These are phyloP conservation scores for Fraxinus greggii DNA, from an alignment of 305 asterid genomes.

Conservation along the genomic window DNA sequence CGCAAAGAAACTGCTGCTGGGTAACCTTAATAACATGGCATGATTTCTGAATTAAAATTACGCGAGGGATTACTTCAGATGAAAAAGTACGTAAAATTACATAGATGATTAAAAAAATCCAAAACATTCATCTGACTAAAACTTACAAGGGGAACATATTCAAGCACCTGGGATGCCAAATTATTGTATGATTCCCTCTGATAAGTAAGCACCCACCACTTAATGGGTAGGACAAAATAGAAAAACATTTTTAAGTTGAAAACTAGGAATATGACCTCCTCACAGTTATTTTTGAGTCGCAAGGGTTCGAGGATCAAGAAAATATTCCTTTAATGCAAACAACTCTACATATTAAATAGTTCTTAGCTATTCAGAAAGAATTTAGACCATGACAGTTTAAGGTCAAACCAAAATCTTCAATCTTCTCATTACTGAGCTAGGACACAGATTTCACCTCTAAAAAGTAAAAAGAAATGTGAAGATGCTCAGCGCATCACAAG, in stretches of 20 bases:
- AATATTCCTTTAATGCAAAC: background rate
- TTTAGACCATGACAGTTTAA: background rate
- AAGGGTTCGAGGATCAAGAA: background rate
- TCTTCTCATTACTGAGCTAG: background rate
- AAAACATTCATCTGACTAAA: background rate
- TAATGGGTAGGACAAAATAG: background rate
- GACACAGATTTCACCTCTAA: background rate
- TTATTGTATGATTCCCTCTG: background rate
- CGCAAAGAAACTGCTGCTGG: background rate
- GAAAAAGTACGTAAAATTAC: background rate
- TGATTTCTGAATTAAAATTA: background rate
- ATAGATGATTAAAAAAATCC: background rate
- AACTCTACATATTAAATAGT: background rate
- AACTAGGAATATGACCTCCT: background rate
- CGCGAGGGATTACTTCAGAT: background rate
- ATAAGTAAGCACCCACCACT: background rate
- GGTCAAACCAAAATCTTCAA: background rate
- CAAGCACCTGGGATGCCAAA: background rate
- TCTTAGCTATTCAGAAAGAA: background rate
- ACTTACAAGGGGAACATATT: background rate
- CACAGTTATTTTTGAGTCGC: background rate
- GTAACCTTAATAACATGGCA: background rate
- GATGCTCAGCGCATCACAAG: conserved; percentile 4
- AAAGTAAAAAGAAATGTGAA: background rate
- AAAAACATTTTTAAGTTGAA: background rate